phyloP scores from a whole-genome alignment of 352 stramenopile species.

The Globisporangium radiosum region DNA sequence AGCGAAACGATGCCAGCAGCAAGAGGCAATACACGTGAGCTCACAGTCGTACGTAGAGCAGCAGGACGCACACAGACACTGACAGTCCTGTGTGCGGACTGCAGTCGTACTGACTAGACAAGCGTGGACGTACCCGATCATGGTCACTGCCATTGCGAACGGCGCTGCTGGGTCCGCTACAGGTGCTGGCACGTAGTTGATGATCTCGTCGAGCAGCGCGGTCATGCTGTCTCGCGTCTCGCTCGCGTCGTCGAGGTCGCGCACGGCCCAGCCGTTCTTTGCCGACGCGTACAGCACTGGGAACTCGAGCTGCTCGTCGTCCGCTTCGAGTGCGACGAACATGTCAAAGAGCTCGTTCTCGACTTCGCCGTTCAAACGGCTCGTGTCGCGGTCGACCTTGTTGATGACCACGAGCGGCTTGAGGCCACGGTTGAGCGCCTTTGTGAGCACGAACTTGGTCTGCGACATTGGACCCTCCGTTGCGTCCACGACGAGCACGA shows the following conservation, averaged over 20 bases:
- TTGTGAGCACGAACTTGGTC: conserved; percentile 98
- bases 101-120: neutral
- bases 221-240: conserved; percentile 86
- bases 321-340: conserved; percentile 92
- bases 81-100: neutral
- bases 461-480: conserved; percentile 96
- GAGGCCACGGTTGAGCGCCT: conserved; percentile 90
- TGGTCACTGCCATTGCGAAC: conserved; percentile 96
- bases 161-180: conserved; percentile 63
- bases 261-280: conserved; percentile 94
- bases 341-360: conserved; percentile 97
- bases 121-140: conserved; percentile 64
- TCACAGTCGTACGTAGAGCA: neutral
- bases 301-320: conserved; percentile 96
- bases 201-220: conserved; percentile 96
- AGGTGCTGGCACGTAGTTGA: conserved; percentile 90
- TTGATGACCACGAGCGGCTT: conserved; percentile 97
- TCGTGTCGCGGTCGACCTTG: conserved; percentile 95
- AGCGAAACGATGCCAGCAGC: neutral
- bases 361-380: conserved; percentile 89
- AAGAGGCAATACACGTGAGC: neutral
- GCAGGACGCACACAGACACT: neutral
- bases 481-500: conserved; percentile 96
- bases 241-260: conserved; percentile 69
- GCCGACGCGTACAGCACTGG: conserved; percentile 94